Evolutionary conservation across 305 asterid species (phyloP).

Genomic region (Fraxinus angustifolia): DNA sequence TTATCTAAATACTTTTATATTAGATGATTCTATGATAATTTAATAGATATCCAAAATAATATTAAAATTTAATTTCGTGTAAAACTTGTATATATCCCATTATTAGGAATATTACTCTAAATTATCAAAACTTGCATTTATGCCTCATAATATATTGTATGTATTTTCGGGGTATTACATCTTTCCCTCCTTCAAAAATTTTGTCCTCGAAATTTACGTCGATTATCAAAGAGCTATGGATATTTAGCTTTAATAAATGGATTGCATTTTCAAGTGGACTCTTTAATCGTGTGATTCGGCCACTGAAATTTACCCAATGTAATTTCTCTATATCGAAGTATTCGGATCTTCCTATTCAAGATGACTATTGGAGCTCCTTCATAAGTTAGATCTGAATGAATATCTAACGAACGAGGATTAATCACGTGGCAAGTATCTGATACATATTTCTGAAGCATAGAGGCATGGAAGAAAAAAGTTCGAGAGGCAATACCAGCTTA

Average conservation of each 20-base stretch:
- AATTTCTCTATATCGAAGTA: background rate
- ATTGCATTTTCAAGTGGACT: too few species aligned
- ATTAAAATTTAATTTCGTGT: background rate
- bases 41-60: background rate
- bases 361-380: background rate
- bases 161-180: too few species aligned
- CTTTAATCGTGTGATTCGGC: background rate
- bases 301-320: background rate
- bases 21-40: too few species aligned
- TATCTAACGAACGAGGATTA: background rate
- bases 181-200: too few species aligned
- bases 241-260: background rate
- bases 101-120: background rate
- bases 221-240: background rate
- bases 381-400: background rate
- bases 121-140: background rate
- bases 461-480: background rate
- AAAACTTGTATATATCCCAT: background rate
- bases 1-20: too few species aligned
- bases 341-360: background rate
- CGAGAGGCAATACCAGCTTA: background rate
- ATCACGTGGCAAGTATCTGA: background rate
- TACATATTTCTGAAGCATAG: background rate
- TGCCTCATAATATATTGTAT: too few species aligned
- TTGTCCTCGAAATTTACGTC: background rate